These are phyloP conservation scores for Irpex sp. DNA, from an alignment of 1,284 basidiomycete genomes.

Conservation along the genomic window DNA sequence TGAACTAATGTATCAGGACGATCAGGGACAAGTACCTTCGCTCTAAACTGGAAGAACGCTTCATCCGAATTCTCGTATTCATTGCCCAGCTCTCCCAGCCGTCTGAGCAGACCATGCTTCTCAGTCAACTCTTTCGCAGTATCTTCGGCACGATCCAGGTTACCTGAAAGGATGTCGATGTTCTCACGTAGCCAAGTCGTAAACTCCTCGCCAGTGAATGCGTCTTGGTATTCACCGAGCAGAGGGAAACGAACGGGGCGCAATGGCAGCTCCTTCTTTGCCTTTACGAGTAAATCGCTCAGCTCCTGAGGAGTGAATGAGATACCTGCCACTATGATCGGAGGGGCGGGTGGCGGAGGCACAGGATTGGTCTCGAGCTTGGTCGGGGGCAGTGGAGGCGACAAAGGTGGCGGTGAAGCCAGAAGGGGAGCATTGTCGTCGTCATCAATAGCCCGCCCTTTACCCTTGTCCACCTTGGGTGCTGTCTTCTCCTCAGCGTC, in stretches of 20 bases:
- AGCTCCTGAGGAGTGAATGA: conserved; percentile 61
- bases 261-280: conserved; percentile 60
- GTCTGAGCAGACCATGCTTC: conserved; percentile 67
- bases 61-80: conserved; percentile 72
- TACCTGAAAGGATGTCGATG: conserved; percentile 67
- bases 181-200: conserved; percentile 71
- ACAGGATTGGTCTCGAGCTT: conserved; percentile 36
- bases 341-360: conserved; percentile 39
- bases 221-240: conserved; percentile 84
- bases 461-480: conserved; percentile 73
- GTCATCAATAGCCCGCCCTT: conserved; percentile 56
- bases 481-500: conserved; percentile 35
- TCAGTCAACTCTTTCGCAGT: conserved; percentile 77
- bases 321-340: conserved; percentile 73
- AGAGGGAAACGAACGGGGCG: conserved; percentile 73
- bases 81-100: conserved; percentile 81
- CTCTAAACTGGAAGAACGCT: conserved; percentile 77
- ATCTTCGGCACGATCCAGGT: conserved; percentile 74
- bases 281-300: conserved; percentile 63
- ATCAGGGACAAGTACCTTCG: conserved; percentile 46
- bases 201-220: conserved; percentile 81
- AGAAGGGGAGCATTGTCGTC: conserved; percentile 34
- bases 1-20: background rate
- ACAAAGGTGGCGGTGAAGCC: conserved; percentile 63
- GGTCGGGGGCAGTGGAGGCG: conserved; percentile 47